A percentile compares a stretch with the other conserved stretches of the same genome.
Evolutionary conservation across 1,284 basidiomycete genomes (phyloP).

Genomic region (Sparassis latifolia): DNA sequence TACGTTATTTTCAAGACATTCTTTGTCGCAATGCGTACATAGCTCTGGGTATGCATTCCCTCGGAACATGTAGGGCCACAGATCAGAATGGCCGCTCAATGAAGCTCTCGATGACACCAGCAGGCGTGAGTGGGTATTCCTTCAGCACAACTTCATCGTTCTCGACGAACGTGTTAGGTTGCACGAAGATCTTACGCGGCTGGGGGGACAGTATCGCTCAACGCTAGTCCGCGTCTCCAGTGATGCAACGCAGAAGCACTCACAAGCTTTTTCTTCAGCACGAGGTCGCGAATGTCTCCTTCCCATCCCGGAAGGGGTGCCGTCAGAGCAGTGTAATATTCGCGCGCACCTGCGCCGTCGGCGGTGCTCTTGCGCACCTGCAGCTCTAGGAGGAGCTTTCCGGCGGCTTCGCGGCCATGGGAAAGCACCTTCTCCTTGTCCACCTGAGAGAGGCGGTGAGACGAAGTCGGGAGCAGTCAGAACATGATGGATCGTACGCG

Average conservation of each 20-base stretch:
- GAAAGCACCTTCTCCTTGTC: constrained; percentile 62
- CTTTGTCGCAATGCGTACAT: too few relatives aligned
- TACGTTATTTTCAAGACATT: too few relatives aligned
- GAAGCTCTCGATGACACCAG: constrained; percentile 74
- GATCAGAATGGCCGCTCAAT: constrained; percentile 59
- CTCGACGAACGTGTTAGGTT: constrained; percentile 69
- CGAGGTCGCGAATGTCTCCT: constrained; percentile 67
- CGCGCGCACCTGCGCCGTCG: constrained; percentile 67
- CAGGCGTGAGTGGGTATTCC: constrained; percentile 68
- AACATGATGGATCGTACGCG: constrained; percentile 35
- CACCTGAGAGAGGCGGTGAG: constrained; percentile 36
- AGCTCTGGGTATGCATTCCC: too few relatives aligned
- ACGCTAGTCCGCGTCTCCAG: neutral
- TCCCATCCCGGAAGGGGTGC: constrained; percentile 67
- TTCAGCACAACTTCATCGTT: constrained; percentile 63
- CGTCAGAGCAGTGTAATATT: constrained; percentile 72
- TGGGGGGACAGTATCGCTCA: constrained; percentile 19
- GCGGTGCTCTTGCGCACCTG: constrained; percentile 82
- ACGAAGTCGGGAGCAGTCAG: neutral
- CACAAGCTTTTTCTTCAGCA: constrained; percentile 73
- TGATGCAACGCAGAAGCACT: constrained; percentile 16
- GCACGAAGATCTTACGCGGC: constrained; percentile 78
- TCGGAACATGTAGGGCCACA: too few relatives aligned
- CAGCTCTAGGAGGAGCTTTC: constrained; percentile 68
- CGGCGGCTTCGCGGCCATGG: constrained; percentile 58